A percentile compares a stretch with the other conserved stretches of the same genome.
phyloP scores from a whole-genome alignment of 768 basidiomycete species.

The Pleurotus pulmonarius region DNA sequence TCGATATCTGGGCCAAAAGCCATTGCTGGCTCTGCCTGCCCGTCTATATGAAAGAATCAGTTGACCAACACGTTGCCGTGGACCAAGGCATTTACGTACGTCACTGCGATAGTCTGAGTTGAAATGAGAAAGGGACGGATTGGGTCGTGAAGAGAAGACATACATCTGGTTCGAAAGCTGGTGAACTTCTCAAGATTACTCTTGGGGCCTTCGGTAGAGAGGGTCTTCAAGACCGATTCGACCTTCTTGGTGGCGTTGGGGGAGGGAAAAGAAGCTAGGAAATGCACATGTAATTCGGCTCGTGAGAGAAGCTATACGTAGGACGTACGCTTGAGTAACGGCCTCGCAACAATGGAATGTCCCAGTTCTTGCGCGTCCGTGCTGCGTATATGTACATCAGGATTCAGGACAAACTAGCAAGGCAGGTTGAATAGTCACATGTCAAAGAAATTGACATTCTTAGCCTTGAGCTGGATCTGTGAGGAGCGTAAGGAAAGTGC shows the following conservation, averaged over 20 bases:
- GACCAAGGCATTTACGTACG: conserved; percentile 34
- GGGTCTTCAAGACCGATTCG: conserved; percentile 56
- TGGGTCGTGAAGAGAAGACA: conserved; percentile 18
- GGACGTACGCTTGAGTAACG: conserved; percentile 34
- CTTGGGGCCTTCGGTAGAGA: conserved; percentile 63
- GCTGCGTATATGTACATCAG: conserved; percentile 31
- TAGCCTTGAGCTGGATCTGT: conserved; percentile 74
- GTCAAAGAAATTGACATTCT: conserved; percentile 84
- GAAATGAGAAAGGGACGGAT: conserved; percentile 8
- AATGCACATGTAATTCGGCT: conserved; percentile 19
- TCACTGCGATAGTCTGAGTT: conserved; percentile 68
- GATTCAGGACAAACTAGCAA: neutral
- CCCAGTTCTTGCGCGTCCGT: conserved; percentile 73
- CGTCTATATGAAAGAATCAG: conserved; percentile 40
- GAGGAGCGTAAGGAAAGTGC: conserved; percentile 9
- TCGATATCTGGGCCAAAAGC: conserved; percentile 62
- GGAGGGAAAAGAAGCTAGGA: conserved; percentile 47
- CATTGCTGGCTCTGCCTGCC: conserved; percentile 76
- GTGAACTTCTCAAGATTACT: conserved; percentile 64
- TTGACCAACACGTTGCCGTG: conserved; percentile 13
- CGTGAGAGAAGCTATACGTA: conserved; percentile 12
- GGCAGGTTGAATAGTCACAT: conserved; percentile 44
- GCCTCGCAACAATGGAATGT: conserved; percentile 30
- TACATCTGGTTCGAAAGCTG: conserved; percentile 73
- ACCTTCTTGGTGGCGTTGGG: conserved; percentile 60